A percentile compares a stretch with the other conserved stretches of the same genome.
Conservation (phyloP, 2,329 filamentous ascomycete genomes). For the Ilyonectria sp. region DNA sequence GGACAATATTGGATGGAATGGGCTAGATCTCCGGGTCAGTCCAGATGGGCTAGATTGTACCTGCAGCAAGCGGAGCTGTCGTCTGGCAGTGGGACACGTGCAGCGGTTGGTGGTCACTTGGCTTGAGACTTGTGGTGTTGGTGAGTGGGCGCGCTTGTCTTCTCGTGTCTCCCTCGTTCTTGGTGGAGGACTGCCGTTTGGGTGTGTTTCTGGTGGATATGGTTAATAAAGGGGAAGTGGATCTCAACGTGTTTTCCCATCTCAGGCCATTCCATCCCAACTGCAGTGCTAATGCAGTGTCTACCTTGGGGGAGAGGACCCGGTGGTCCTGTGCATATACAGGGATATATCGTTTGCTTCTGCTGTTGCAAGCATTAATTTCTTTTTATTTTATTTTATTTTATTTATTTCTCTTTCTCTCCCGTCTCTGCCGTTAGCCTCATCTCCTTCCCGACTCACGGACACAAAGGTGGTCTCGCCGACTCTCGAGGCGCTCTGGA, state of each 20-base stretch:
- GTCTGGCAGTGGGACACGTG: conserved; percentile 38
- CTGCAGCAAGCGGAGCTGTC: conserved; percentile 43
- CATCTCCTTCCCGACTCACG: conserved; percentile 19
- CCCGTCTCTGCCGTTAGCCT: conserved; percentile 28
- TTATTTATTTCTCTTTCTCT: background rate
- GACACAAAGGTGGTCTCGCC: conserved; percentile 25
- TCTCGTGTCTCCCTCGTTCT: background rate
- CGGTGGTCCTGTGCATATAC: background rate
- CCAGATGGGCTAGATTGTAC: conserved; percentile 46
- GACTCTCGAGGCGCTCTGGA: conserved; percentile 26
- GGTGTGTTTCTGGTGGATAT: background rate
- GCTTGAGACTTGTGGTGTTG: conserved; percentile 11
- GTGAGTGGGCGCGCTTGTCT: too few species aligned
- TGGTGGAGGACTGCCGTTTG: conserved; percentile 30
- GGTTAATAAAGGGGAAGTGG: conserved; percentile 16
- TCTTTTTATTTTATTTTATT: background rate
- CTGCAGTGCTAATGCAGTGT: conserved; percentile 19
- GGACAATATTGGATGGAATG: conserved; percentile 21
- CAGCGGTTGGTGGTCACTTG: conserved; percentile 16
- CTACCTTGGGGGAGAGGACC: background rate
- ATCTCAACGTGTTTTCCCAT: conserved; percentile 21
- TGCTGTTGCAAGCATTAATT: background rate
- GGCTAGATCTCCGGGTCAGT: conserved; percentile 45
- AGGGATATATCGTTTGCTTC: conserved; percentile 30
- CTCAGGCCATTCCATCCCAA: conserved; percentile 35